Percentiles rank a stretch among this genome's conserved stretches.
Evolutionary conservation across 805 yeast species (phyloP).

Genomic region (Ogataea zsoltii): DNA sequence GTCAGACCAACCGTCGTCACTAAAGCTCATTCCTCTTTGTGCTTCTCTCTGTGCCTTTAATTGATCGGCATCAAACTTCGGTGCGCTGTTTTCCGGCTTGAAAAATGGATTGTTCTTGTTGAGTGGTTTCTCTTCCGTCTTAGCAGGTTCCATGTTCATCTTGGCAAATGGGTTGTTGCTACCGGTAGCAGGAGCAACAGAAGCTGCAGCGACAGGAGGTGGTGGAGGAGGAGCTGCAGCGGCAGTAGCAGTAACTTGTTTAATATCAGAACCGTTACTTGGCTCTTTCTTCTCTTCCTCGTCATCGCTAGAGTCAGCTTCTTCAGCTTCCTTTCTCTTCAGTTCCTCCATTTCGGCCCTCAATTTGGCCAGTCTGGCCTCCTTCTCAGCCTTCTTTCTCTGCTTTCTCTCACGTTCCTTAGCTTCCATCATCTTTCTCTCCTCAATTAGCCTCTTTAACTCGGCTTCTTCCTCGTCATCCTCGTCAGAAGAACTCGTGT

Average conservation of each 20-base stretch:
- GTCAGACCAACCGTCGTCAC: slow-evolving; percentile 43
- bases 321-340: slow-evolving; percentile 42
- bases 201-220: slow-evolving; percentile 14
- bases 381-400: slow-evolving; percentile 59
- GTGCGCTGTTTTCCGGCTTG: slow-evolving; percentile 41
- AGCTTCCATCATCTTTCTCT: slow-evolving; percentile 48
- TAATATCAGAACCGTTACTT: slow-evolving; percentile 7
- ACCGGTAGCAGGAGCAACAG: slow-evolving; percentile 17
- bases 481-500: slow-evolving; percentile 22
- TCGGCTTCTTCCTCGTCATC: slow-evolving; percentile 48
- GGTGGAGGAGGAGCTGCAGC: slow-evolving; percentile 17
- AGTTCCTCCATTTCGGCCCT: slow-evolving; percentile 60
- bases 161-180: slow-evolving; percentile 55
- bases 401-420: slow-evolving; percentile 36
- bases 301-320: slow-evolving; percentile 24
- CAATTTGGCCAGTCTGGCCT: slow-evolving; percentile 56
- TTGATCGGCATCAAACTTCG: slow-evolving; percentile 51
- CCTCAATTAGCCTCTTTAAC: slow-evolving; percentile 45
- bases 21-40: slow-evolving; percentile 56
- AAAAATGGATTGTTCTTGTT: slow-evolving; percentile 54
- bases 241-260: slow-evolving; percentile 18
- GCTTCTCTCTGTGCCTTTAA: slow-evolving; percentile 72
- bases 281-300: slow-evolving; percentile 17
- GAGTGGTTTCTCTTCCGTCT: slow-evolving; percentile 12
- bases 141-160: slow-evolving; percentile 19